Conservation (phyloP, 257 asterid species). For the Paulownia fortunei region DNA sequence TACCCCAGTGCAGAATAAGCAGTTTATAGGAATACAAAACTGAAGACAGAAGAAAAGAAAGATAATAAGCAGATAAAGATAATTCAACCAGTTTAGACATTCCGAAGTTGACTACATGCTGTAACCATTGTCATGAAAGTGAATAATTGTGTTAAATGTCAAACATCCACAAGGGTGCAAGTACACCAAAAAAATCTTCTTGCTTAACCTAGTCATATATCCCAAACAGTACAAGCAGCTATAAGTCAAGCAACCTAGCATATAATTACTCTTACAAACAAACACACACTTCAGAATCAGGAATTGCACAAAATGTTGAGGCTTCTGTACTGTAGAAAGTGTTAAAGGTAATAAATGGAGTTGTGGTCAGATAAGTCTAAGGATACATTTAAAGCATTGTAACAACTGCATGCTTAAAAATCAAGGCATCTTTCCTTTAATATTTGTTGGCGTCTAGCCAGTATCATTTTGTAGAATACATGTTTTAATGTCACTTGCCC, state of each 20-base stretch:
- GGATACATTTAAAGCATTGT: background rate
- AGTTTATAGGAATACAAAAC: constrained; percentile 18
- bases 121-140: background rate
- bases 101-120: constrained; percentile 6
- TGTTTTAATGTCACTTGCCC: background rate
- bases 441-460: background rate
- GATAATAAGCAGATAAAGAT: background rate
- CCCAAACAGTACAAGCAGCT: background rate
- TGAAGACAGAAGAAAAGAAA: background rate
- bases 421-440: background rate
- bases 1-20: constrained; percentile 35
- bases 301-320: background rate
- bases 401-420: background rate
- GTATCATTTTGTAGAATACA: background rate
- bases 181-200: background rate
- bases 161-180: background rate
- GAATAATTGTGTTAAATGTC: too few species aligned
- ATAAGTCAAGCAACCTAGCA: background rate
- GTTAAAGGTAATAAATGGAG: background rate
- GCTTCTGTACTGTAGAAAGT: background rate
- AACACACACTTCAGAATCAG: background rate
- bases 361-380: too few species aligned
- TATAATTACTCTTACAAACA: background rate
- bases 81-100: background rate
- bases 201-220: background rate